Base-by-base conservation (phyloP, 805 yeast genomes). In the Candida suzukii region DNA sequence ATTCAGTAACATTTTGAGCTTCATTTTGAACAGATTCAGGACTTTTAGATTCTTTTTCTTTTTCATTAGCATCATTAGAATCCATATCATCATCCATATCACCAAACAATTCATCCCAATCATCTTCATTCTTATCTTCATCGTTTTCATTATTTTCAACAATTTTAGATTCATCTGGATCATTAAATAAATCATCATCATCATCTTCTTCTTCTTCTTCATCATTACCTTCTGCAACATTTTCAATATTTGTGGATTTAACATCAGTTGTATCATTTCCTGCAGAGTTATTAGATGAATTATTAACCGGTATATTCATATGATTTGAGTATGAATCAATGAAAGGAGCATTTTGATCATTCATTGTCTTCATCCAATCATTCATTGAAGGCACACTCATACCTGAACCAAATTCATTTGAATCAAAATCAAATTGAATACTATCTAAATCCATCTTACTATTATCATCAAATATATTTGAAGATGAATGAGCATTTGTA, bases 91-190 rank as follows among this genome's bases (percentile, higher is more conserved):
- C 52, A 12, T 43, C 32, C 37, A 35, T 24, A n/a, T 35, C 57
- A 3, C 60, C 64, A 43, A 56, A 58, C 7, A 56, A 46, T 11
- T 57, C 63, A 33, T 50, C 57, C 59, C 63, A 58, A 35, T 58
- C 55, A 10, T 49, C 57, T 8, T 51, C 52, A 7, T 25, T 24
- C 12, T 17, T 13, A 9, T 14, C 29, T 8, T 25, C 37, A 5
- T 37, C 36, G 41, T 38, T 31, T 12, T 39, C 40, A 18, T 27
- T n/a, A 18, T 37, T 44, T 18, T 40, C 41, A 17, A 45, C 51
- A 6, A 42, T 53, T 7, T 37, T 21, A 38, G 26, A 9, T 7
- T 25, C 37, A 40, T 59, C 60, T 1, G 48, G 44, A 35, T 52
- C 62, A 20, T 50, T 52, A 4, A 54, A 50, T 17, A 45, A 48